These are phyloP conservation scores for Diddensiella caesifluorescens DNA, from an alignment of 805 yeast species.

Conservation along the genomic window DNA sequence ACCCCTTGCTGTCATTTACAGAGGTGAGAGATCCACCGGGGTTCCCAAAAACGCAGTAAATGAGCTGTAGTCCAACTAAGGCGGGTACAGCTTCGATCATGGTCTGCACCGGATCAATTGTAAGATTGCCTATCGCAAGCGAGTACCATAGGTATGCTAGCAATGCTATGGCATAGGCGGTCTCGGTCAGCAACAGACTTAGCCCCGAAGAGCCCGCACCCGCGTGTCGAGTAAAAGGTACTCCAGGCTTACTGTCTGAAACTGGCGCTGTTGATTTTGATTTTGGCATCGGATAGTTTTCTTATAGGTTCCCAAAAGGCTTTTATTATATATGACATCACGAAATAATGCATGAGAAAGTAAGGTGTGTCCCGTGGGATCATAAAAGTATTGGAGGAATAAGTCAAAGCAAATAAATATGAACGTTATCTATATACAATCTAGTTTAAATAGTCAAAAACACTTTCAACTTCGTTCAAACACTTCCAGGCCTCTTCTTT, in stretches of 20 bases:
- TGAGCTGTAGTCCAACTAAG: constrained; percentile 19
- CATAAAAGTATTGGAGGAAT: not conserved
- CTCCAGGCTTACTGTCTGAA: no score
- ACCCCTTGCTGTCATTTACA: constrained; percentile 1
- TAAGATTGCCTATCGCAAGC: constrained; percentile 11
- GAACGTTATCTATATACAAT: not conserved
- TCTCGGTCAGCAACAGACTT: no score
- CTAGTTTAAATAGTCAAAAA: constrained; percentile 15
- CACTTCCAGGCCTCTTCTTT: constrained; percentile 23
- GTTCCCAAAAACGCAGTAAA: constrained; percentile 22
- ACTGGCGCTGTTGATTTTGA: no score
- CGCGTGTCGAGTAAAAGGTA: no score
- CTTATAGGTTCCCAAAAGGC: no score
- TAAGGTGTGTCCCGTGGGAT: not conserved
- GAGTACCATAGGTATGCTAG: constrained; percentile 10
- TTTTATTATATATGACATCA: no score
- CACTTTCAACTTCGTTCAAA: constrained; percentile 14
- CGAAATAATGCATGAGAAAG: not conserved
- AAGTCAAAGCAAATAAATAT: not conserved
- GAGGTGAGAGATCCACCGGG: constrained; percentile 5
- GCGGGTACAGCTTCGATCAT: constrained; percentile 19
- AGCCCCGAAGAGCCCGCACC: no score
- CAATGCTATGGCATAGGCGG: constrained; percentile 11
- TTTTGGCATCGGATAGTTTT: no score
- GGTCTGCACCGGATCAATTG: constrained; percentile 17